phyloP scores from a whole-genome alignment of 2,329 filamentous ascomycete species.

The Ambrosiella beaveri region DNA sequence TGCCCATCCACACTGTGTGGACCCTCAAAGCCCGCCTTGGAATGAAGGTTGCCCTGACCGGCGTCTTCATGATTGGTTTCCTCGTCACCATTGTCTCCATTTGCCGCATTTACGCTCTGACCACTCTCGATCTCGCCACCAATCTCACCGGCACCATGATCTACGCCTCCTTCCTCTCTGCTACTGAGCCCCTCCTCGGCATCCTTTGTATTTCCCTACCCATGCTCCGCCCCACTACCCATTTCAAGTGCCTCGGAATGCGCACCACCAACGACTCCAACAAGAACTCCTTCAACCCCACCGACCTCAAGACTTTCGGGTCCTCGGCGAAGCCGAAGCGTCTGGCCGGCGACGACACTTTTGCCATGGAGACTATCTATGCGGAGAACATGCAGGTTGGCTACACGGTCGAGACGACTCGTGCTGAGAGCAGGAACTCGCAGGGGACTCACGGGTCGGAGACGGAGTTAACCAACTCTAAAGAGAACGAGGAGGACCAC shows the following conservation, averaged over 20 bases:
- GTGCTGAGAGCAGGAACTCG: conserved; percentile 10
- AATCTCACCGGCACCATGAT: conserved; percentile 16
- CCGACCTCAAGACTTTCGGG: conserved; percentile 10
- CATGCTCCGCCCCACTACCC: conserved; percentile 15
- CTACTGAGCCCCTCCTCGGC: conserved; percentile 15
- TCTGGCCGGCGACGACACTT: conserved; percentile 2
- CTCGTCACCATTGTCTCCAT: conserved; percentile 16
- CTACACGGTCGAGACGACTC: conserved; percentile 7
- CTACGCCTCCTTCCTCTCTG: conserved; percentile 16
- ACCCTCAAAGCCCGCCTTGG: conserved; percentile 19
- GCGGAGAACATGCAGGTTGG: conserved; percentile 12
- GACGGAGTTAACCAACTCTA: conserved; percentile 5
- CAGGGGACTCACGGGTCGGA: conserved; percentile 10
- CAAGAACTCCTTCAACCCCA: conserved; percentile 3
- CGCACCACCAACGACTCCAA: conserved; percentile 4
- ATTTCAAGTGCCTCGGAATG: conserved; percentile 8
- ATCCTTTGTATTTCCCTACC: conserved; percentile 16
- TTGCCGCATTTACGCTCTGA: conserved; percentile 16
- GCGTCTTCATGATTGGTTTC: conserved; percentile 19
- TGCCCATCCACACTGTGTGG: conserved; percentile 23
- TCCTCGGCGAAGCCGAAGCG: conserved; percentile 7
- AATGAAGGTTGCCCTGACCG: conserved; percentile 18
- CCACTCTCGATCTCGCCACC: conserved; percentile 16
- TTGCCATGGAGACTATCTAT: conserved; percentile 12
- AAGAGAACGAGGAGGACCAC: conserved; percentile 5